phyloP scores from a whole-genome alignment of 495 filamentous ascomycete species.

The Pyrenula massariospora region DNA sequence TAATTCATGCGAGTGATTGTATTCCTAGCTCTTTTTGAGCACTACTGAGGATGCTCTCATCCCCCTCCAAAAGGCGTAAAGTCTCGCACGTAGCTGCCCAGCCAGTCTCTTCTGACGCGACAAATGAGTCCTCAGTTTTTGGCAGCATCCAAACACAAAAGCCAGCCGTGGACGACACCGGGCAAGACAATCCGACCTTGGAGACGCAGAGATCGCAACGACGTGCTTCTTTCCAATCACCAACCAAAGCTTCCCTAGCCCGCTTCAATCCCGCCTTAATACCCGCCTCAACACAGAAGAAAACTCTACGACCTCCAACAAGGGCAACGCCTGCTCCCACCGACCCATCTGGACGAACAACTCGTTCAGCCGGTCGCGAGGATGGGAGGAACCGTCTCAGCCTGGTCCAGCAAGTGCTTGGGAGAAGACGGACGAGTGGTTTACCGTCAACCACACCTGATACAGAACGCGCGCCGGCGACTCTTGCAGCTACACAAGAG shows the following conservation, averaged over 20 bases:
- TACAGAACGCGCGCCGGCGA: neutral
- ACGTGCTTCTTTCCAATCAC: constrained; percentile 52
- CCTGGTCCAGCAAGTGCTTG: neutral
- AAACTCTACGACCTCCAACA: neutral
- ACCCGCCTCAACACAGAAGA: neutral
- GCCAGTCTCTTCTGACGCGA: neutral
- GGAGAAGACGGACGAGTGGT: neutral
- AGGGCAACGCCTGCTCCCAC: neutral
- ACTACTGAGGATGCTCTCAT: constrained; percentile 33
- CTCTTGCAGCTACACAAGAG: neutral
- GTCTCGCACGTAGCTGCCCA: constrained; percentile 35
- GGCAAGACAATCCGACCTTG: neutral
- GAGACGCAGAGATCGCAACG: constrained; percentile 4
- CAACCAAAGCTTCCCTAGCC: constrained; percentile 51
- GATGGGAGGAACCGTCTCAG: neutral
- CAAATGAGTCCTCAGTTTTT: constrained; percentile 13
- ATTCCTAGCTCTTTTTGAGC: neutral
- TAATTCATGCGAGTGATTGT: neutral
- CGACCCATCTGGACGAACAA: neutral
- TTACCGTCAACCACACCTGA: neutral
- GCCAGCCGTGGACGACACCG: constrained; percentile 9
- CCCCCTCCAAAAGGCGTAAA: constrained; percentile 53
- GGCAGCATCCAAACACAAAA: constrained; percentile 17
- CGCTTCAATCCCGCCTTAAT: constrained; percentile 41
- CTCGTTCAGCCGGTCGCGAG: neutral